Conservation (phyloP, 2,329 filamentous ascomycete species). For the Hypoxylon rubiginosum region DNA sequence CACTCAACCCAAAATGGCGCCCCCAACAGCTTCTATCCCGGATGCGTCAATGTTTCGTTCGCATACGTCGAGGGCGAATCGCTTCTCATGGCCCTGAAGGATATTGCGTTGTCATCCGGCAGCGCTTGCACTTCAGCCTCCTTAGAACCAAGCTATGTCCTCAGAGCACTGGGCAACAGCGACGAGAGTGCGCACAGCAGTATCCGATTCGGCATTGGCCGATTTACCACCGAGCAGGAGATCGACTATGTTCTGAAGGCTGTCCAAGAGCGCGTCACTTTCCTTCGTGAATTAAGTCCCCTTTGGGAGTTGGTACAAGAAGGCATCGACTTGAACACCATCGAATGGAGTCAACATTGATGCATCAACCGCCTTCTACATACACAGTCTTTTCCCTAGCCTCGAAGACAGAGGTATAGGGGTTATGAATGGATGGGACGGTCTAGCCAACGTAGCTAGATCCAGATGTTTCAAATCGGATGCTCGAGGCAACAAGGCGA, state of each 20-base stretch:
- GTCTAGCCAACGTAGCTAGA: slow-evolving; percentile 3
- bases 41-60: slow-evolving; percentile 98
- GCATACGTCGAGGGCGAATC: slow-evolving; percentile 99
- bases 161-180: slow-evolving; percentile 93
- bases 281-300: slow-evolving; percentile 93
- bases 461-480: slow-evolving; percentile 10
- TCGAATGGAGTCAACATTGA: slow-evolving; percentile 98
- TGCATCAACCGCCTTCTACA: background rate
- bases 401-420: slow-evolving; percentile 7
- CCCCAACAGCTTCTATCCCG: slow-evolving; percentile 85
- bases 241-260: slow-evolving; percentile 98
- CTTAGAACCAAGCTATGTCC: slow-evolving; percentile 94
- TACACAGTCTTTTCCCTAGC: background rate
- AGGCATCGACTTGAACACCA: slow-evolving; percentile 93
- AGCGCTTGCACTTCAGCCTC: slow-evolving; percentile 98
- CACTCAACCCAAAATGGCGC: slow-evolving; percentile 95
- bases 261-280: slow-evolving; percentile 89
- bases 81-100: slow-evolving; percentile 96
- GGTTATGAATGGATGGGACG: slow-evolving; percentile 22
- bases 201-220: slow-evolving; percentile 96
- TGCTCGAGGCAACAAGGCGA: background rate
- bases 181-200: slow-evolving; percentile 98
- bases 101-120: slow-evolving; percentile 95
- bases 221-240: slow-evolving; percentile 94
- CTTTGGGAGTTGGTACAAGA: slow-evolving; percentile 99